Base-by-base conservation (phyloP, 257 asterid species). In the Agastache rugosa region DNA sequence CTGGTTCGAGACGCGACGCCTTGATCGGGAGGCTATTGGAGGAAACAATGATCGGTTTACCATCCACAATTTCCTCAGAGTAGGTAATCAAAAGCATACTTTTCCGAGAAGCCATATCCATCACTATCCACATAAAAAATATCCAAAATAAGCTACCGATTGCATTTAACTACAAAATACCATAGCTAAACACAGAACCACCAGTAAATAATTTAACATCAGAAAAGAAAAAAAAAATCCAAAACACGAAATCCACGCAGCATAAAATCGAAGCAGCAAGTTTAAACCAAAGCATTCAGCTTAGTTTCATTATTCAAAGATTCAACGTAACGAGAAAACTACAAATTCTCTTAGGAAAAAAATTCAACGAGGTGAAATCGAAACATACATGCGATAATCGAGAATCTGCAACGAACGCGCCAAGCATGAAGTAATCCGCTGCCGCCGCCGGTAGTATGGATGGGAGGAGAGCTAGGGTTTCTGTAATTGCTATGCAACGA, bases 11-110 rank as follows among this genome's bases (percentile, higher is more conserved):
- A 31, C 80, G 80, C 50, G 34, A 62, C 5, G 90, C 88, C 85
- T 92, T 95, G 77, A 85, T 48, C 11, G 98, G 99, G 71, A 81
- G 85, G 79, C 91, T 35, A 79, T 92, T 89, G 15, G 93, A 90
- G 25, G 91, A 87, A 35, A 89, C 67, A 71, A 77, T 72, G 56
- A 92, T 83, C 31, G 98, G 88, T 54, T 87, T 82, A 15, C 97
- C 98, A 76, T 87, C 84, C 35, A 86, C 84, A 71, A 94, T 72
- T 70, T 95, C 99, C 54, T 82, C 75, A 0, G 92, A 78, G 84
- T 84, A 94, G 2, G 92, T 64, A 81, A 94, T 86, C 39, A 85
- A 79, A 74, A 71, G 88, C 86, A 84, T 73, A 25, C 80, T 83
- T 64, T 73, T 73, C 77, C 66, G 35, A 65, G 85, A 72, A 79